Base-by-base conservation (phyloP, 148 eudicot genomes). In the Rhododendron ovatum region DNA sequence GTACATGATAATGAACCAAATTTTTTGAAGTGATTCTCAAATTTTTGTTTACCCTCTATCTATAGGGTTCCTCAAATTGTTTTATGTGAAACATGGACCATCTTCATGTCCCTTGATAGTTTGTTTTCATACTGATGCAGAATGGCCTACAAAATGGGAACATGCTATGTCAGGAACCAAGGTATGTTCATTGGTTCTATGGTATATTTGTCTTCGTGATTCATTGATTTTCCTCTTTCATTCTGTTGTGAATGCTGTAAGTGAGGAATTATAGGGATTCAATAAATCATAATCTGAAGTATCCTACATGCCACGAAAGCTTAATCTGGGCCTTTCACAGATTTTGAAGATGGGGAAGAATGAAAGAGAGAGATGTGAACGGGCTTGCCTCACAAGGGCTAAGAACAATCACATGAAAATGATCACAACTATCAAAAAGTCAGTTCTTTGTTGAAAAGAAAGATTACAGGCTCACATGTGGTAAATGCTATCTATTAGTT, bases 71-170 rank as follows among this genome's bases (percentile, higher is more conserved):
- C 41, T 47, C 37, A 24, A 51, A 17, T 13, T 24, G 35, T 82
- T 71, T 35, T 71, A 35, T 71, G 37, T 24, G n/a, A 24, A 33
- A 13, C 57, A 7, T 61, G 24, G 1, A 28, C 7, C 65, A 33
- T 74, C 18, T 55, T 74, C 80, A 33, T 22, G 33, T 10, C 80
- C 47, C 18, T 61, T 65, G 35, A 78, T 51, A 47, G 11, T 85
- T 81, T 87, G 77, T 51, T 43, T 83, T 45, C 45, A 41, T 78
- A 28, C 37, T 45, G 81, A 90, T 80, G 83, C 89, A 91, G 92
- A 80, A 63, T 43, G 82, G 82, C 37, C 28, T 10, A n/a, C 47
- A 71, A 47, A 51, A 51, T 86, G 87, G 88, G 65, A 84, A 84
- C 50, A 20, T 57, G 12, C 63, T 77, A 28, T 84, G 87, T 51